Conservation (phyloP, 805 yeast species). For the Sungouiozyma intestinalis region DNA sequence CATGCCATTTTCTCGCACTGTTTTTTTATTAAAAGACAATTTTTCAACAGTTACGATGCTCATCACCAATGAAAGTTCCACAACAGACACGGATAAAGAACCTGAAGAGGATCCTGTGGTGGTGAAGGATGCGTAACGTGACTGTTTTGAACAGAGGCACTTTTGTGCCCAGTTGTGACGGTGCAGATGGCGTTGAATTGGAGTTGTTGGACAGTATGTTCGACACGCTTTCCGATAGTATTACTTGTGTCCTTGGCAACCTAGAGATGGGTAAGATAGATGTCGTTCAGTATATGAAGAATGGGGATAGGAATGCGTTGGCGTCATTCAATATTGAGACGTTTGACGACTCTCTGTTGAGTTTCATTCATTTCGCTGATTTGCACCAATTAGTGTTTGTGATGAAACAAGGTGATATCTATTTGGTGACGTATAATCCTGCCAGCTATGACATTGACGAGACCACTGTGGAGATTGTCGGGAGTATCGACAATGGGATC, state of each 20-base stretch:
- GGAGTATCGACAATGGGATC: constrained; percentile 70
- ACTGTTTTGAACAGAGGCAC: constrained; percentile 26
- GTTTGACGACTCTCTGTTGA: constrained; percentile 35
- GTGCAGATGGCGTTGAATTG: constrained; percentile 8
- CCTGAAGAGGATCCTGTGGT: constrained; percentile 1
- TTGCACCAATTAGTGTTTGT: constrained; percentile 55
- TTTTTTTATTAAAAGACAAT: not conserved
- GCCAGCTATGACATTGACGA: constrained; percentile 36
- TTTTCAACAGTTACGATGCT: not conserved
- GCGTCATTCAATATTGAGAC: constrained; percentile 49
- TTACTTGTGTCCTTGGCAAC: constrained; percentile 54
- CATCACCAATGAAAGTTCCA: too few relatives aligned
- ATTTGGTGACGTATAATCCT: constrained; percentile 51
- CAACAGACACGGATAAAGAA: too few relatives aligned
- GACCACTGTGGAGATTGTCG: constrained; percentile 61
- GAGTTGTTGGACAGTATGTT: constrained; percentile 34
- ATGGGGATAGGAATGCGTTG: constrained; percentile 45
- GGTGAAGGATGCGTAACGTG: constrained; percentile 25
- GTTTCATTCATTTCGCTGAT: constrained; percentile 63
- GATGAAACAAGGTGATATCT: constrained; percentile 65
- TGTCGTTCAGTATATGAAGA: constrained; percentile 64
- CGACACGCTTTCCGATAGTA: constrained; percentile 64
- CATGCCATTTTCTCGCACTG: not conserved
- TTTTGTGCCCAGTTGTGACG: constrained; percentile 16
- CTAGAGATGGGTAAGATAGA: constrained; percentile 49